These are phyloP conservation scores for Cyberlindnera euphorbiae DNA, from an alignment of 805 yeast species.

Conservation along the genomic window DNA sequence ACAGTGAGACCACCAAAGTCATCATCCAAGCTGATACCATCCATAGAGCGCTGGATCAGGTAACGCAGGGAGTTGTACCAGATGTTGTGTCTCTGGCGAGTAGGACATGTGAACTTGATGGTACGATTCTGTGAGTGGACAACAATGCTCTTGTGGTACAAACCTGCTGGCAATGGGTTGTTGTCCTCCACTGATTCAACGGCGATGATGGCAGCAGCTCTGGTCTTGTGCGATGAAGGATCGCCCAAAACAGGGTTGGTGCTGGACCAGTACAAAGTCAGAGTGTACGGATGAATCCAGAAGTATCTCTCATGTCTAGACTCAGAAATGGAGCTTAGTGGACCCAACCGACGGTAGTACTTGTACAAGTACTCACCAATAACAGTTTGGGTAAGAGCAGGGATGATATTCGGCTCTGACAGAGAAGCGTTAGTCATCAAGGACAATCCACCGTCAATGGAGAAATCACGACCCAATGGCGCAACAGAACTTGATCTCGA, in stretches of 20 bases:
- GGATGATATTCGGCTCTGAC: constrained; percentile 68
- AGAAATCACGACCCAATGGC: constrained; percentile 19
- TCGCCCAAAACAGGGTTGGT: constrained; percentile 72
- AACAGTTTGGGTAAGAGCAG: constrained; percentile 86
- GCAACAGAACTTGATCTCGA: constrained; percentile 18
- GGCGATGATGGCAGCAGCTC: constrained; percentile 72
- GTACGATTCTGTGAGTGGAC: constrained; percentile 59
- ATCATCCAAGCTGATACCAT: constrained; percentile 45
- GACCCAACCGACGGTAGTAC: constrained; percentile 74
- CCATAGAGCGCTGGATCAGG: constrained; percentile 60
- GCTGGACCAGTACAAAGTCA: constrained; percentile 86
- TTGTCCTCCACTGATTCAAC: constrained; percentile 80
- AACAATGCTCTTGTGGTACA: constrained; percentile 78
- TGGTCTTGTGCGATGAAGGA: constrained; percentile 61
- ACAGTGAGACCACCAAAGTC: constrained; percentile 14
- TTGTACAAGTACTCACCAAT: constrained; percentile 89
- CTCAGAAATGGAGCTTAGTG: constrained; percentile 66
- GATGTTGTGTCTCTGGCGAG: constrained; percentile 80
- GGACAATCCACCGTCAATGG: constrained; percentile 33
- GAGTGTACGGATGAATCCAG: constrained; percentile 94
- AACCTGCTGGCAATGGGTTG: constrained; percentile 85
- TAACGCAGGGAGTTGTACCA: constrained; percentile 86
- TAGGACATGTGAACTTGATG: constrained; percentile 81
- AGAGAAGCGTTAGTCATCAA: constrained; percentile 56
- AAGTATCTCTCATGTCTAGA: constrained; percentile 86